Evolutionary conservation across 352 stramenopile genomes (phyloP).

Genomic region (Pythium guiyangense): DNA sequence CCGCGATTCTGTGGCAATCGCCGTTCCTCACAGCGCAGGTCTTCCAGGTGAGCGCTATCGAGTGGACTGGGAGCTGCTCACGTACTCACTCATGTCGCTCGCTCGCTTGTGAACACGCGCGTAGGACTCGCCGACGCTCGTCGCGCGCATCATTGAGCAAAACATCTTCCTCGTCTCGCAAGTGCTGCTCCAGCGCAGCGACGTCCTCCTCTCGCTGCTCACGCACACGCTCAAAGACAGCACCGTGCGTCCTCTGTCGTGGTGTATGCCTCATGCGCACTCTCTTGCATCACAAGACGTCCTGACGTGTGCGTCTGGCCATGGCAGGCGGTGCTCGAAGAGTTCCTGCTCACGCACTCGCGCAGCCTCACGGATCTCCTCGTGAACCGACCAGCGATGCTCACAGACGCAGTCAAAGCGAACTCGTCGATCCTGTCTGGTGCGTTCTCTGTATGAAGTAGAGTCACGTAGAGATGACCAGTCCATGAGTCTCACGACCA

Average conservation of each 20-base stretch:
- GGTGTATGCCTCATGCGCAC: too few species aligned
- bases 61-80: background rate
- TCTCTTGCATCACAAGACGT: too few species aligned
- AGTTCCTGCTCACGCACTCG: constrained; percentile 64
- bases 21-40: constrained; percentile 60
- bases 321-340: constrained; percentile 46
- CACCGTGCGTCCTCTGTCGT: constrained; percentile 21
- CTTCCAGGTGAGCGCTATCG: constrained; percentile 42
- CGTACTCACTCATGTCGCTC: background rate
- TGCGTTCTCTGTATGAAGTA: constrained; percentile 1
- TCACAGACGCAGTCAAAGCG: constrained; percentile 42
- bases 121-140: constrained; percentile 46
- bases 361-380: constrained; percentile 55
- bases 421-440: constrained; percentile 57
- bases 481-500: too few species aligned
- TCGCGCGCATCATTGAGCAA: constrained; percentile 67
- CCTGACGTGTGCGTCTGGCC: background rate
- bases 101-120: background rate
- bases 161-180: constrained; percentile 67
- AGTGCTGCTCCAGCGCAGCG: constrained; percentile 40
- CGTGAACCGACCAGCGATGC: constrained; percentile 41
- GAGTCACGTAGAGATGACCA: too few species aligned
- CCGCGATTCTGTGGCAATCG: constrained; percentile 48
- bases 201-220: constrained; percentile 52
- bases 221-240: constrained; percentile 62